Base-by-base conservation (phyloP, 2,329 filamentous ascomycete genomes). In the Epichloe brachyelytri region DNA sequence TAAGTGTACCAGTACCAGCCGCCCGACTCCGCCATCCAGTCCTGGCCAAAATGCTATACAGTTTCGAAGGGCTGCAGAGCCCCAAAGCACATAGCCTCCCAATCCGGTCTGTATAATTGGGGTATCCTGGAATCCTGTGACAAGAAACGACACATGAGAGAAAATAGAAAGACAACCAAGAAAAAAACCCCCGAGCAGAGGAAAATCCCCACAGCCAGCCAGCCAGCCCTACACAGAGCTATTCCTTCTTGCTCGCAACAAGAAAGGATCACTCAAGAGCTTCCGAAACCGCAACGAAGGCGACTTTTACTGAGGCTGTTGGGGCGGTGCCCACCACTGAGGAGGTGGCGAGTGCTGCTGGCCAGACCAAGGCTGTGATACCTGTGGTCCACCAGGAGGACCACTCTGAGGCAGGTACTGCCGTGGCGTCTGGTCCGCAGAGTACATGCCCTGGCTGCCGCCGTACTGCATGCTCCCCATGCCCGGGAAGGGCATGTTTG, bases 391-490 rank as follows among this genome's bases (percentile, higher is more conserved):
- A 4, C 67, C 68, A 4, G 80, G 66, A 58, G 75, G 26, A 30
- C 26, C 67, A 65, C 76, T 69, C 67, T 82, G 74, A 60, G 84
- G 80, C 79, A 88, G 77, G 69, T 84, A 85, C 61, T 82, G 78
- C 49, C 81, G 72, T 4, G 79, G 76, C 1, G 78, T 81, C 65
- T 82, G 79, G 45, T 85, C 81, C 30, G 79, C 68, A 17, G 77
- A 69, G 57, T 82, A 82, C 59, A 83, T 77, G 48, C 72, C 73
- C 58, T 80, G 78, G 7, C 73, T 70, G 26, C 75, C 70, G 37
- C 73, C 71, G 59, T 83, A 82, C 36, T 72, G 71, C 65, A 84
- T 75, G 41, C 74, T 73, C 40, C 76, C 76, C 75, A 83, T 82
- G 30, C 74, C 75, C n/a, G 79, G 73, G 60, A 83, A 83, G 51